Conservation (phyloP, 495 filamentous ascomycete genomes). For the Thermothielavioides terrestris region DNA sequence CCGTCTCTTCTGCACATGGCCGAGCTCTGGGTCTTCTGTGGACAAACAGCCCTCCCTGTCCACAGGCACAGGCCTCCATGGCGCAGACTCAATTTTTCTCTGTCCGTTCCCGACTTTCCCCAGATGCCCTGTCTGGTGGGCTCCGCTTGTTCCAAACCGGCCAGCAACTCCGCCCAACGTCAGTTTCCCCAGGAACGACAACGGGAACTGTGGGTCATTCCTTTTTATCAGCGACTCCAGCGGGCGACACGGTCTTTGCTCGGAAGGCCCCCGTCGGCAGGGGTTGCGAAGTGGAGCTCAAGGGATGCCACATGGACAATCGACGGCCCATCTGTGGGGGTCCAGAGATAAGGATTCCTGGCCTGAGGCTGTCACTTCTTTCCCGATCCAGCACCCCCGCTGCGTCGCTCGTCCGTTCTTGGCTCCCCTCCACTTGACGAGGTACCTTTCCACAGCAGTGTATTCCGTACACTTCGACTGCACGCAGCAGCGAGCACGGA, state of each 20-base stretch:
- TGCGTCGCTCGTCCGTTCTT: constrained; percentile 9
- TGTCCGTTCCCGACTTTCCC: constrained; percentile 2
- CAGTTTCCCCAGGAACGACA: not conserved
- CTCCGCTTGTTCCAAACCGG: constrained; percentile 6
- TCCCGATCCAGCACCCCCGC: constrained; percentile 12
- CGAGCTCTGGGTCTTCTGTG: not conserved
- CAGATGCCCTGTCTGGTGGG: not conserved
- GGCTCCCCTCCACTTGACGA: not conserved
- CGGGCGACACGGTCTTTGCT: constrained; percentile 16
- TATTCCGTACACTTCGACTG: too few relatives aligned
- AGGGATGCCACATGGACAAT: constrained; percentile 25
- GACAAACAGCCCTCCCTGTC: not conserved
- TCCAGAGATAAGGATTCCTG: constrained; percentile 27
- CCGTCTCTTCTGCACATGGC: not conserved
- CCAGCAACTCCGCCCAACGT: too few relatives aligned
- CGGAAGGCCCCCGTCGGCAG: constrained; percentile 18
- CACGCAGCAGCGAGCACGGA: too few relatives aligned
- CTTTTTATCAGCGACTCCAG: constrained; percentile 18
- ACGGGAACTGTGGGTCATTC: constrained; percentile 14
- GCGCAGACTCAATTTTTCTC: not conserved
- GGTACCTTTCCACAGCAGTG: too few relatives aligned
- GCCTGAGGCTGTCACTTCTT: constrained; percentile 11
- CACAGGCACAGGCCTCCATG: not conserved
- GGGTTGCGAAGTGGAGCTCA: constrained; percentile 15
- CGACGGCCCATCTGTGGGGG: constrained; percentile 21